A percentile compares a stretch with the other conserved stretches of the same genome.
Conservation (phyloP, 2,329 filamentous ascomycete species). For the Pseudocercospora fijiensis region DNA sequence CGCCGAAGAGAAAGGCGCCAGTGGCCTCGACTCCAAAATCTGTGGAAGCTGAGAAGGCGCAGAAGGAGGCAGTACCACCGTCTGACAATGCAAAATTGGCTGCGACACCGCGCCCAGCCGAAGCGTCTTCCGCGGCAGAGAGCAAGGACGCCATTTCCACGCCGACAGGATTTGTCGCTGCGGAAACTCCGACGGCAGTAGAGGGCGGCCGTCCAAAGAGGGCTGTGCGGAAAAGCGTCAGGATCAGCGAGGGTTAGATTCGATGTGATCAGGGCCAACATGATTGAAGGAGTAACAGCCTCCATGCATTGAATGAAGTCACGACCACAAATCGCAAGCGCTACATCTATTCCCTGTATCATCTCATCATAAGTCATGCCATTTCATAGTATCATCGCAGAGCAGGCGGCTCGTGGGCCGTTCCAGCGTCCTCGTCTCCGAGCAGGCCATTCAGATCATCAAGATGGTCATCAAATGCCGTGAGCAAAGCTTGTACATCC, state of each 20-base stretch:
- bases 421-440: conserved; percentile 4
- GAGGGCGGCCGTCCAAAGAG: conserved; percentile 31
- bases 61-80: conserved; percentile 19
- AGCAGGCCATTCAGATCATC: conserved; percentile 40
- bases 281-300: neutral
- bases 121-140: neutral
- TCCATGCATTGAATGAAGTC: neutral
- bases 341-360: neutral
- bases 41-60: conserved; percentile 21
- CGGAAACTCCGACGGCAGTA: conserved; percentile 13
- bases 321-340: neutral
- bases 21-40: conserved; percentile 13
- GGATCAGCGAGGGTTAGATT: conserved; percentile 34
- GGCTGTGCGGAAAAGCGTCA: conserved; percentile 35
- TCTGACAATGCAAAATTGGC: conserved; percentile 21
- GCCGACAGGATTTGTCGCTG: conserved; percentile 2
- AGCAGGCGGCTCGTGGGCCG: neutral
- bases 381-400: neutral
- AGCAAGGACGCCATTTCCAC: neutral
- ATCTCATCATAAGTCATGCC: conserved; percentile 6
- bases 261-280: neutral
- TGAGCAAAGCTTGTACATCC: conserved; percentile 42
- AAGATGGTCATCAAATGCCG: conserved; percentile 40
- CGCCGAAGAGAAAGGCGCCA: conserved; percentile 23
- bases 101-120: conserved; percentile 10